Evolutionary conservation across 2,329 filamentous ascomycete species (phyloP), one percentile per base, ranked within the genome.

Genomic region (Fusarium sp.): DNA sequence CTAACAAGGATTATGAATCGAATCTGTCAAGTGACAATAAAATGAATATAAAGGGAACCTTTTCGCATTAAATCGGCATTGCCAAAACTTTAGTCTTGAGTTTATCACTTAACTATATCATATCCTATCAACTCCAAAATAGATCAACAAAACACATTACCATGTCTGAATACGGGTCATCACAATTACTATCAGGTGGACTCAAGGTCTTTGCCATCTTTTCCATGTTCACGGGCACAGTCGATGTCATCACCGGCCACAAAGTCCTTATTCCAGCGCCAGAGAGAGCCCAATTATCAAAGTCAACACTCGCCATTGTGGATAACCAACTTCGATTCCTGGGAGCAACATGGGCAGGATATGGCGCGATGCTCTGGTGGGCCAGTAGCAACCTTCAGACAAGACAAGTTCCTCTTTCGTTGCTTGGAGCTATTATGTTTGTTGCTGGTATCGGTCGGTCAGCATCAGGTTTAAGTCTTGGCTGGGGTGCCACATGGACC

Each of bases 301-400:
- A 29, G 10, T 10, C 47, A 8, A 63, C 57, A 7, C 47, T 63
- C 2, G 37, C 35, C 12, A 13, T 56, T 3, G 7, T 63, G 3
- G 59, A 63, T 0, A 63, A 56, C 35, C 59, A 63, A n/a, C 39
- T 63, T 5, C 47, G 59, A 8, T 63, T 63, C 9, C 16, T 63
- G 3, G 59, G 57, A 26, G 28, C 57, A 3, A 37, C 9, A 2
- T 63, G 59, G 59, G 29, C 39, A 10, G 59, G 59, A 63, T 63
- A 63, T 13, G 59, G 59, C 6, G 29, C 35, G 20, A 21, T 41
- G 0, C 3, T 63, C 3, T 63, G 59, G 59, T 63, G 59, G 59
- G 29, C 31, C 0, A 56, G 39, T 2, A 47, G n/a, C 4, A 42
- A 63, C 4, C 23, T 33, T 2, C 35, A 41, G 2, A 3, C 20